Evolutionary conservation across 257 asterid species (phyloP).

Genomic region (Cordia subcordata): DNA sequence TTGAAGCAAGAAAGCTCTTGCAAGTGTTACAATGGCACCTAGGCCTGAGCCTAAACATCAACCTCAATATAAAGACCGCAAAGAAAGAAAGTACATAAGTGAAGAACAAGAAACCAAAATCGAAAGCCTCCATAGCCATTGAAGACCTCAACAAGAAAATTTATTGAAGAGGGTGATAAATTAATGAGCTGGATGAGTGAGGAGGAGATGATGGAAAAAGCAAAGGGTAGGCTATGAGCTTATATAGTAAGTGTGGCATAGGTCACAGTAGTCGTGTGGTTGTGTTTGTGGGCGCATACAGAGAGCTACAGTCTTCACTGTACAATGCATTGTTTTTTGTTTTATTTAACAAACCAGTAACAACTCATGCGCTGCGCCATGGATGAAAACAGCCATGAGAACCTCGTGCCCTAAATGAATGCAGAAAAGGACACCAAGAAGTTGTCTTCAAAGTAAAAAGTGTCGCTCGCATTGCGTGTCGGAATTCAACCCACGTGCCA

Average conservation of each 20-base stretch:
- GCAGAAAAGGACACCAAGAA: too few species aligned
- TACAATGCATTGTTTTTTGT: too few species aligned
- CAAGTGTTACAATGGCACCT: constrained; percentile 61
- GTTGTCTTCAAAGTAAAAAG: too few species aligned
- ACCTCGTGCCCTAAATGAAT: too few species aligned
- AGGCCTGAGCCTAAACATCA: constrained; percentile 35
- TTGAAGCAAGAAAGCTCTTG: constrained; percentile 38
- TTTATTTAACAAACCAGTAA: too few species aligned
- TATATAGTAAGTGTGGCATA: constrained; percentile 16
- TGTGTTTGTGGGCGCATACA: not conserved
- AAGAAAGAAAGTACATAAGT: constrained; percentile 14
- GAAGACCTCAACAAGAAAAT: not conserved
- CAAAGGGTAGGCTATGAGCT: constrained; percentile 9
- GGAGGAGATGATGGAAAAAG: constrained; percentile 3
- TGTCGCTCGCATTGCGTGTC: too few species aligned
- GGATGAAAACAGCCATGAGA: too few species aligned
- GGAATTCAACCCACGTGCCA: too few species aligned
- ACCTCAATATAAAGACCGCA: constrained; percentile 13
- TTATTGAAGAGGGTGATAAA: not conserved
- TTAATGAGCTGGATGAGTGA: not conserved
- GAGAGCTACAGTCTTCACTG: too few species aligned
- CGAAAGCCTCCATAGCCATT: not conserved
- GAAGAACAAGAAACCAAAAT: constrained; percentile 22
- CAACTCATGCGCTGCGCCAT: too few species aligned
- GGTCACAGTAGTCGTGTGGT: not conserved